Evolutionary conservation across 495 filamentous ascomycete species (phyloP).

Genomic region (Melanomma pulvis-pyrius): DNA sequence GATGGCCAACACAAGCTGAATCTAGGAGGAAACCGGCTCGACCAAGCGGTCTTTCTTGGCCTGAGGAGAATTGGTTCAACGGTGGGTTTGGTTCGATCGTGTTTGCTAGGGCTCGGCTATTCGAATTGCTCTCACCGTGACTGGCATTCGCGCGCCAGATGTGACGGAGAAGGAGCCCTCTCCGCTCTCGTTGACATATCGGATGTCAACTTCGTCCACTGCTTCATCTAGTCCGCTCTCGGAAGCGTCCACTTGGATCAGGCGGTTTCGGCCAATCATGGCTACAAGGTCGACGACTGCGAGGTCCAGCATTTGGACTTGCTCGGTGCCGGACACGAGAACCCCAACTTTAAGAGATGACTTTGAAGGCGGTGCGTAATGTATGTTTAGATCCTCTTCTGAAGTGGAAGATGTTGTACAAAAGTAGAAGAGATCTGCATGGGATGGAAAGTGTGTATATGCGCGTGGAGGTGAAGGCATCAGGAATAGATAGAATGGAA

Average conservation of each 20-base stretch:
- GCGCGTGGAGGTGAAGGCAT: slow-evolving; percentile 26
- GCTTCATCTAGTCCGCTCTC: slow-evolving; percentile 12
- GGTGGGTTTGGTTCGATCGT: not conserved
- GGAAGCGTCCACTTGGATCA: slow-evolving; percentile 20
- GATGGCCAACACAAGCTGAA: slow-evolving; percentile 5
- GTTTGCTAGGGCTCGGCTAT: not conserved
- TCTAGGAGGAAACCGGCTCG: slow-evolving; percentile 12
- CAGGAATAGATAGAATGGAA: not conserved
- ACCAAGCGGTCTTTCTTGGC: slow-evolving; percentile 13
- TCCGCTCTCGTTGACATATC: slow-evolving; percentile 35
- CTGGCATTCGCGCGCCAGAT: slow-evolving; percentile 27
- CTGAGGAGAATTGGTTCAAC: slow-evolving; percentile 11
- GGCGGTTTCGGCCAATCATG: slow-evolving; percentile 23
- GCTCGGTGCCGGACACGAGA: slow-evolving; percentile 21
- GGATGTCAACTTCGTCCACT: slow-evolving; percentile 35
- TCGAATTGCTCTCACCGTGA: slow-evolving; percentile 28
- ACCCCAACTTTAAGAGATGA: slow-evolving; percentile 31
- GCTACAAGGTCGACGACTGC: slow-evolving; percentile 28
- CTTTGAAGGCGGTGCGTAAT: slow-evolving; percentile 29
- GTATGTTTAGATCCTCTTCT: slow-evolving; percentile 28
- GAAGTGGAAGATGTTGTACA: slow-evolving; percentile 33
- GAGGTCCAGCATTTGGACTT: slow-evolving; percentile 31
- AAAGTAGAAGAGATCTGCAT: slow-evolving; percentile 36
- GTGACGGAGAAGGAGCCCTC: slow-evolving; percentile 31
- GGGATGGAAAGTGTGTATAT: slow-evolving; percentile 33